Percentiles rank a stretch among this genome's conserved stretches.
Evolutionary conservation across 257 asterid species (phyloP).

Genomic region (Mitragyna speciosa): DNA sequence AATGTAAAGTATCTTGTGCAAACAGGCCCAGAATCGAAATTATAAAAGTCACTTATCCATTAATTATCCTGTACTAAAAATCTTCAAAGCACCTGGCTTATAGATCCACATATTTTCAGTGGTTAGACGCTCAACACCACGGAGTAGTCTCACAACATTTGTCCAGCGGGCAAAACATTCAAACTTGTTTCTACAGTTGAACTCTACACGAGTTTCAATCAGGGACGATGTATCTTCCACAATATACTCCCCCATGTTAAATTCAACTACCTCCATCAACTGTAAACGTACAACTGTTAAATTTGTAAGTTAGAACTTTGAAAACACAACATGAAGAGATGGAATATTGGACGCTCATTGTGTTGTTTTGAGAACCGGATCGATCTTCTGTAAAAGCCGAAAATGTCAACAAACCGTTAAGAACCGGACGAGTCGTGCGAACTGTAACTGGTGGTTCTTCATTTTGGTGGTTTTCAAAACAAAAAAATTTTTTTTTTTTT

Average conservation of each 20-base stretch:
- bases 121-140: background rate
- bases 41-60: background rate
- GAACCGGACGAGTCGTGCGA: too few species aligned
- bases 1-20: too few species aligned
- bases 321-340: too few species aligned
- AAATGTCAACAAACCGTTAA: too few species aligned
- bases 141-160: background rate
- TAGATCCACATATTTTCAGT: background rate
- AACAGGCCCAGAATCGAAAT: background rate
- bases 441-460: too few species aligned
- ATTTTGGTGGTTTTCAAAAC: too few species aligned
- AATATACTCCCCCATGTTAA: background rate
- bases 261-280: background rate
- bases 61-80: background rate
- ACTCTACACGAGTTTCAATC: slow-evolving; percentile 6
- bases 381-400: too few species aligned
- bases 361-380: too few species aligned
- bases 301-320: too few species aligned
- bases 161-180: background rate
- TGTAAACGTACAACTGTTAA: too few species aligned
- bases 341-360: too few species aligned
- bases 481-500: too few species aligned
- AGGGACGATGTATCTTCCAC: background rate
- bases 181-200: background rate
- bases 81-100: background rate